phyloP scores from a whole-genome alignment of 192 early-diverging fungal species.

The Phlyctochytrium bullatum region DNA sequence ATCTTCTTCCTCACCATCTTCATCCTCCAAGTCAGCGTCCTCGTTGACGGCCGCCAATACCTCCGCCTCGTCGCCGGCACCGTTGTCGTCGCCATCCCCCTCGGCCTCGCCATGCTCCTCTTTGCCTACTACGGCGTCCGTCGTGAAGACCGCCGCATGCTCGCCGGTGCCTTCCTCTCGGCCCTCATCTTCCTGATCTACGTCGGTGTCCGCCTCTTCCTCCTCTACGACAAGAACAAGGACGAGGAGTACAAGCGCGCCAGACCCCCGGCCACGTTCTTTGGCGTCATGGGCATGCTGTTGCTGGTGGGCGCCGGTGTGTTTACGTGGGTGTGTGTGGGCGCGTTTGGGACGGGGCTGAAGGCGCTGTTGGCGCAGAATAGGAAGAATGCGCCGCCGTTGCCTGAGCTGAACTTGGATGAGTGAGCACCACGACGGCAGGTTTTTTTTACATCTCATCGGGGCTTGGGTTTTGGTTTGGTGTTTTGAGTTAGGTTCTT shows the following conservation, averaged over 20 bases:
- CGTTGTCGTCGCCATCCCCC: conserved; percentile 1
- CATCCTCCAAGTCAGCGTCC: background rate
- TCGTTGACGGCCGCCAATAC: background rate
- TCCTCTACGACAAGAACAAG: background rate
- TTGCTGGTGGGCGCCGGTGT: background rate
- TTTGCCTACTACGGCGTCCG: background rate
- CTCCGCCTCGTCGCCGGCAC: background rate
- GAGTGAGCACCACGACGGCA: too few relatives aligned
- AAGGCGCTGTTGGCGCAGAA: background rate
- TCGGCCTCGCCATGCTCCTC: background rate
- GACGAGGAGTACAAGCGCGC: background rate
- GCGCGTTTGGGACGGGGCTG: background rate
- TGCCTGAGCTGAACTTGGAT: background rate
- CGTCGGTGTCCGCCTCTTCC: background rate
- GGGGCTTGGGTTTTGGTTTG: too few relatives aligned
- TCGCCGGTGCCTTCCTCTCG: background rate
- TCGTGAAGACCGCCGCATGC: background rate
- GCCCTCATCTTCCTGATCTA: background rate
- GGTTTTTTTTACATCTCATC: too few relatives aligned
- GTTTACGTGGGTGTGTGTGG: background rate
- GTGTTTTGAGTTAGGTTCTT: too few relatives aligned
- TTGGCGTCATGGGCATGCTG: background rate
- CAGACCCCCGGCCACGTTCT: background rate
- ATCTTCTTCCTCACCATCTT: background rate
- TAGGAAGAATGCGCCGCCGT: conserved; percentile 1